Evolutionary conservation across 2,329 filamentous ascomycete species (phyloP).

Genomic region (Dactylonectria macrodidyma): DNA sequence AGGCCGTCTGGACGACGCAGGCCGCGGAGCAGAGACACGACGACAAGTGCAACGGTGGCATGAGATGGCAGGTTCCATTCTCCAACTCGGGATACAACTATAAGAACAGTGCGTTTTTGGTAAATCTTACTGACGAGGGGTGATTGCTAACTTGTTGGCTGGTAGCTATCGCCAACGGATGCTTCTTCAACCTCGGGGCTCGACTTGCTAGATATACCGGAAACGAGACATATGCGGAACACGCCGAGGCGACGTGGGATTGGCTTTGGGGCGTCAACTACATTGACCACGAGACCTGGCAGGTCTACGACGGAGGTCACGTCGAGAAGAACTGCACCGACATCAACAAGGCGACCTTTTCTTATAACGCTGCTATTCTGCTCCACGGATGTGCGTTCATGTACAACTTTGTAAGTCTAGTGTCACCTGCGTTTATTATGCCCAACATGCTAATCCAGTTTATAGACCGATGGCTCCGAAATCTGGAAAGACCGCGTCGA

Average conservation of each 20-base stretch:
- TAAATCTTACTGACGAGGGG: background rate
- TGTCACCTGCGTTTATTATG: background rate
- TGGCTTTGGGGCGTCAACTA: conserved; percentile 71
- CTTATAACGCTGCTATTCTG: conserved; percentile 76
- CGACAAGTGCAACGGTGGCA: conserved; percentile 75
- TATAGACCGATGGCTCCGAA: conserved; percentile 64
- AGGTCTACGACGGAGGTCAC: conserved; percentile 76
- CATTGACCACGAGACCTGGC: conserved; percentile 72
- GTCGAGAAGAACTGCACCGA: conserved; percentile 71
- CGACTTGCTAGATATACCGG: conserved; percentile 80
- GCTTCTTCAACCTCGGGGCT: conserved; percentile 76
- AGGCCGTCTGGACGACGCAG: conserved; percentile 78
- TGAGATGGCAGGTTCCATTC: conserved; percentile 84
- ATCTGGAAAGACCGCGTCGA: conserved; percentile 71
- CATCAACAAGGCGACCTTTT: conserved; percentile 75
- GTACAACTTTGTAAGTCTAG: conserved; percentile 72
- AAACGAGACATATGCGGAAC: conserved; percentile 75
- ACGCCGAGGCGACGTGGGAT: conserved; percentile 74
- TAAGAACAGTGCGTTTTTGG: conserved; percentile 70
- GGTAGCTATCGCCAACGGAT: conserved; percentile 71
- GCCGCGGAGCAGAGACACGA: conserved; percentile 75
- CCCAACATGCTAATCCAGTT: conserved; percentile 30
- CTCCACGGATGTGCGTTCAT: conserved; percentile 76
- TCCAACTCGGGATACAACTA: conserved; percentile 84
- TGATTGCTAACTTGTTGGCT: too few relatives aligned